Base-by-base conservation (phyloP, 164 flowering plant species). In the Vitis rotundifolia region DNA sequence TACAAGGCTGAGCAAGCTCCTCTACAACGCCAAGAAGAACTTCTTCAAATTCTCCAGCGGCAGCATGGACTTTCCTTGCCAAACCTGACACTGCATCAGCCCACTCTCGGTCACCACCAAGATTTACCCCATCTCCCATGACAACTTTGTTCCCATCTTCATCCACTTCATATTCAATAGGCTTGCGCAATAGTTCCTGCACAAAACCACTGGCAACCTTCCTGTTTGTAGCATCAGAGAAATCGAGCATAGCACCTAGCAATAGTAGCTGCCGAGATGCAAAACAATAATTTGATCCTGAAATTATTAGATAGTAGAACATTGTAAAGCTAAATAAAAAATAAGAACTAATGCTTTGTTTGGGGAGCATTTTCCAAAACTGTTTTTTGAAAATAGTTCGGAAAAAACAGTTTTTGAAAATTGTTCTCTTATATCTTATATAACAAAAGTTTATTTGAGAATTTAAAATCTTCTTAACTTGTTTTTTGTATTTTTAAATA, bases 91-190 rank as follows among this genome's bases (percentile, higher is more conserved):
- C 97, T 59, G 99, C 97, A 73, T 56, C 70, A 56, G 98, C 96
- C 97, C 99, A 96, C 37, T 87, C 88, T 78, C 59, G 84, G 50
- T 93, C 99, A 12, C 99, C 98, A 63, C 99, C 99, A 78, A 92
- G 90, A 80, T 84, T 93, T 61, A 93, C 82, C 16, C 99, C 98
- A 84, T 96, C 98, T 60, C 98, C 98, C 59, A 92, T 78, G 58
- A 94, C 79, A 75, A 89, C 80, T 63, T 74, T 81, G 74, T 82
- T 85, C 19, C 95, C 97, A 65, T 81, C 86, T 22, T 87, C 91
- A 79, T 96, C 99, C 50, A 80, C 69, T 79, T 96, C 99, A 77
- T 87, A 83, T 51, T 92, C 97, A 50, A 84, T 84, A 60, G 98
- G 91, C 69, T 62, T 87, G 72, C 73, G 82, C 74, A 96, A 78